Evolutionary conservation across 768 basidiomycete species (phyloP).

Genomic region (Symmetrospora coprosmae): DNA sequence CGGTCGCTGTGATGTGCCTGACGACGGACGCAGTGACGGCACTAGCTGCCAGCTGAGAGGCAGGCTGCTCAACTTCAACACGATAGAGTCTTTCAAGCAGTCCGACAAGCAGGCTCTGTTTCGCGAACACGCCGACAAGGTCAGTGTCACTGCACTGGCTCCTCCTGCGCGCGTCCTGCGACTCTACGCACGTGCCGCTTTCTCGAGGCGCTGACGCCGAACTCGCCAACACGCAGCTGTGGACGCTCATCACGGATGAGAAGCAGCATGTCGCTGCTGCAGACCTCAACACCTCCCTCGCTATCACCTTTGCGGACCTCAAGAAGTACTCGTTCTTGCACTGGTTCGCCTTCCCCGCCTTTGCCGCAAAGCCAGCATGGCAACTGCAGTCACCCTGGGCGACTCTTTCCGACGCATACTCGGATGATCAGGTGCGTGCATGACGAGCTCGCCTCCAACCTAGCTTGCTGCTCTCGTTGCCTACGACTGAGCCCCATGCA

Average conservation of each 20-base stretch:
- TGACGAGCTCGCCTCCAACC: background rate
- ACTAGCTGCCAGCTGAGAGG: slow-evolving; percentile 47
- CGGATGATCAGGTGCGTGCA: slow-evolving; percentile 40
- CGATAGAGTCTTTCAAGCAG: slow-evolving; percentile 85
- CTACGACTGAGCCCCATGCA: too few relatives aligned
- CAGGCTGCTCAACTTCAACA: slow-evolving; percentile 83
- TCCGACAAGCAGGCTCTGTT: slow-evolving; percentile 80
- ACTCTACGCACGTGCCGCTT: background rate
- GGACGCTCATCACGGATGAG: slow-evolving; percentile 29
- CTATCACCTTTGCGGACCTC: slow-evolving; percentile 88
- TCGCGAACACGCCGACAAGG: slow-evolving; percentile 55
- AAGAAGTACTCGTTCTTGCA: slow-evolving; percentile 97
- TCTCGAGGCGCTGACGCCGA: background rate
- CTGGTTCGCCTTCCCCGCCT: slow-evolving; percentile 95
- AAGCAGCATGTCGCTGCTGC: slow-evolving; percentile 43
- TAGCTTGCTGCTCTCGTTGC: too few relatives aligned
- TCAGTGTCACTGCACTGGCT: slow-evolving; percentile 35
- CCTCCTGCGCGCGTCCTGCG: too few relatives aligned
- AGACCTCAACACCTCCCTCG: slow-evolving; percentile 59
- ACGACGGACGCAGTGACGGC: too few relatives aligned
- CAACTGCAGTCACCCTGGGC: slow-evolving; percentile 37
- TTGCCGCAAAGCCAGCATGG: slow-evolving; percentile 80
- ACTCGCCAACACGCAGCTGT: slow-evolving; percentile 51
- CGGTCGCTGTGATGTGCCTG: too few relatives aligned
- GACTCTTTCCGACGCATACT: background rate